A percentile compares a stretch with the other conserved stretches of the same genome.
Evolutionary conservation across 75 land plant species (phyloP).

Genomic region (Pinus taeda): DNA sequence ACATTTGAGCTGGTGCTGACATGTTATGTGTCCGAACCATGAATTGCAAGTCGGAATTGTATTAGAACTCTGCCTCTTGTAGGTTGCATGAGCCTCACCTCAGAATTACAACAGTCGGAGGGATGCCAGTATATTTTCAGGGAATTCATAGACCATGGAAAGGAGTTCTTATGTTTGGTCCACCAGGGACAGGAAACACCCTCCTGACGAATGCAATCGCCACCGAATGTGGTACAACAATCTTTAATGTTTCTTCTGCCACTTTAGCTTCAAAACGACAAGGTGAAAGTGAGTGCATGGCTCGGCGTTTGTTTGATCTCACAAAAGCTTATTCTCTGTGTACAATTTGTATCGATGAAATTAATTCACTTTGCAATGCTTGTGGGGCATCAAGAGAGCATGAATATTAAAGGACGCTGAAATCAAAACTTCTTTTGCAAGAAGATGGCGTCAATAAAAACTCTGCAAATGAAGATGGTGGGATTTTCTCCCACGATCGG

Average conservation of each 20-base stretch:
- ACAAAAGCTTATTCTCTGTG: conserved; percentile 98
- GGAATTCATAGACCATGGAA: conserved; percentile 99
- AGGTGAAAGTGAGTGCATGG: conserved; percentile 99
- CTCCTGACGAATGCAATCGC: conserved; percentile 98
- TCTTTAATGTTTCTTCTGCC: conserved; percentile 99
- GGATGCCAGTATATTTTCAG: conserved; percentile 18
- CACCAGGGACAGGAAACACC: conserved; percentile 99
- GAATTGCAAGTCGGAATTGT: no score
- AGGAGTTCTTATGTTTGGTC: conserved; percentile 99
- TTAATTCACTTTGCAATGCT: conserved; percentile 96
- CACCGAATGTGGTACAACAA: conserved; percentile 98
- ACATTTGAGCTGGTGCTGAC: no score
- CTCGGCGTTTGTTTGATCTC: conserved; percentile 90
- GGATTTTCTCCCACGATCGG: no score
- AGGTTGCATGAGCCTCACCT: no score
- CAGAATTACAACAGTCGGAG: no score
- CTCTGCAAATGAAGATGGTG: no score
- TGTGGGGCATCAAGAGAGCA: conserved; percentile 43
- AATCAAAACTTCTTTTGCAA: no score
- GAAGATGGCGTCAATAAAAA: no score
- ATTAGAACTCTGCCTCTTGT: no score
- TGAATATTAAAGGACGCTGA: no score
- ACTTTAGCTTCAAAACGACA: conserved; percentile 98
- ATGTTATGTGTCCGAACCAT: no score
- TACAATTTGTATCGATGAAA: conserved; percentile 97